phyloP scores from a whole-genome alignment of 192 early-diverging fungal genomes.

The Chytriomyces sp. region DNA sequence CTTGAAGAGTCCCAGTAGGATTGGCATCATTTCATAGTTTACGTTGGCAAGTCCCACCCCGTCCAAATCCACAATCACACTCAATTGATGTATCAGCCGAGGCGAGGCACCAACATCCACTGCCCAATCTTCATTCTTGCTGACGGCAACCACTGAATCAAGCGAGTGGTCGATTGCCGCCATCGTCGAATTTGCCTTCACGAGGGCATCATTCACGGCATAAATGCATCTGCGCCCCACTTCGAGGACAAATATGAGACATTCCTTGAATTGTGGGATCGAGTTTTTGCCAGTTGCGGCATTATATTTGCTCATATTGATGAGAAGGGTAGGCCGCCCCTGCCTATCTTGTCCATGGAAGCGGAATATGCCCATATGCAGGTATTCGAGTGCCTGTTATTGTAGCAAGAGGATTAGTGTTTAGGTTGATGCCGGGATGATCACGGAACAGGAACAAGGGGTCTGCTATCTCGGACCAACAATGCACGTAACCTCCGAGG shows the following conservation, averaged over 20 bases:
- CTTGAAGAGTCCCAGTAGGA: constrained; percentile 46
- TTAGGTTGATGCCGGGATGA: not conserved
- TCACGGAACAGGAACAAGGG: no score
- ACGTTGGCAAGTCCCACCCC: constrained; percentile 47
- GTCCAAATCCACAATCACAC: constrained; percentile 50
- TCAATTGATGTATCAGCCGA: constrained; percentile 32
- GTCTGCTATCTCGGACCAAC: no score
- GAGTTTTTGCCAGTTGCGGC: constrained; percentile 5
- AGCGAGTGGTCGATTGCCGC: not conserved
- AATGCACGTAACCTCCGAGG: no score
- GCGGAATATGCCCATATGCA: constrained; percentile 39
- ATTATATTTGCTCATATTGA: constrained; percentile 34
- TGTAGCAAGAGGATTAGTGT: not conserved
- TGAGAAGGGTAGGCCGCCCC: constrained; percentile 38
- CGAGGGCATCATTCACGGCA: constrained; percentile 5
- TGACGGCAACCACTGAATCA: not conserved
- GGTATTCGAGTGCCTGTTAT: constrained; percentile 23
- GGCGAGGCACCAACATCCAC: not conserved
- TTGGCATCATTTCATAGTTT: constrained; percentile 50
- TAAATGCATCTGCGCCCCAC: constrained; percentile 27
- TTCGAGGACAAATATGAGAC: constrained; percentile 29
- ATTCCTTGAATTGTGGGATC: constrained; percentile 25
- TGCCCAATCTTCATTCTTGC: not conserved
- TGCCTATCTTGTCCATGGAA: constrained; percentile 40
- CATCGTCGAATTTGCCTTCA: not conserved